Evolutionary conservation across 345 rosid species (phyloP), one percentile per base, ranked within the genome.

Genomic region (Aurinia saxatilis): DNA sequence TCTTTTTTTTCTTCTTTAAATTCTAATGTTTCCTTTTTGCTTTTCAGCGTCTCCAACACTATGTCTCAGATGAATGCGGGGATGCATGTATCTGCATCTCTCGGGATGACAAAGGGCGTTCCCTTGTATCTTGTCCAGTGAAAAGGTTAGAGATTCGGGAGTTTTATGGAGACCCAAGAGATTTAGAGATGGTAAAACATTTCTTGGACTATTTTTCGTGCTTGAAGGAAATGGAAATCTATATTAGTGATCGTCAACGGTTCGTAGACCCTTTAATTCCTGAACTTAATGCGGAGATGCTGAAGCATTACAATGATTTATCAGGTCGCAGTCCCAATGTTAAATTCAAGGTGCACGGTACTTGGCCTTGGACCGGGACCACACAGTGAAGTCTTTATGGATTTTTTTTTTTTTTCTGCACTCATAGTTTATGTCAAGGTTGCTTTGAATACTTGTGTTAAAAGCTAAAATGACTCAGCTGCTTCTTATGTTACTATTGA

Each of bases 121-220:
- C 44, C 13, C 54, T 46, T 0, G 11, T 11, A 23, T 60, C 45
- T n/a, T 60, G 54, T n/a, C n/a, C n/a, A n/a, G n/a, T n/a, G n/a
- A n/a, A n/a, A n/a, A n/a, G n/a, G n/a, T n/a, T n/a, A n/a, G n/a
- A 60, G 54, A 60, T 60, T 27, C 27, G 8, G 9, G 65, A 9
- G 7, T 60, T 60, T 45, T 5, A 3, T 12, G 65, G 53, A 45
- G 5, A 8, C 11, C n/a, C 8, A 1, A 5, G 14, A 30, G 63
- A 58, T n/a, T n/a, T n/a, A n/a, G n/a, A n/a, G n/a, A n/a, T n/a
- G n/a, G n/a, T n/a, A n/a, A n/a, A n/a, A n/a, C n/a, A n/a, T n/a
- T n/a, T n/a, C n/a, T n/a, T n/a, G n/a, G n/a, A n/a, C n/a, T n/a
- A n/a, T n/a, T n/a, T n/a, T n/a, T n/a, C n/a, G n/a, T n/a, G n/a